Conservation (phyloP, 2,329 filamentous ascomycete species). For the Penicillium sp. region DNA sequence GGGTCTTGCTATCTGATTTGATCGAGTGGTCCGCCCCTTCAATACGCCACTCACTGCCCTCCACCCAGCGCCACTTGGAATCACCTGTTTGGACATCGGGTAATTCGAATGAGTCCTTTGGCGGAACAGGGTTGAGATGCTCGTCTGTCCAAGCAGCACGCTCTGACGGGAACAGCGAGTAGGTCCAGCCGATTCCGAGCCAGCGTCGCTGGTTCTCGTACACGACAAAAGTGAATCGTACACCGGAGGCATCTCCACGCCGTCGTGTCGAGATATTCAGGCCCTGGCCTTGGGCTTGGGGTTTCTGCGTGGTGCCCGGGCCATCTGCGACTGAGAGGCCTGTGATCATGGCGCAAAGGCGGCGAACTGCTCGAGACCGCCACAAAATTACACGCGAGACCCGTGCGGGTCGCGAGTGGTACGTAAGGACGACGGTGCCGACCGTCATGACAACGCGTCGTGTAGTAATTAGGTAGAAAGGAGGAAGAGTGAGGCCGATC, state of each 20-base stretch:
- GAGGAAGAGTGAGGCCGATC: slow-evolving; percentile 75
- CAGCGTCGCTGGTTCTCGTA: slow-evolving; percentile 96
- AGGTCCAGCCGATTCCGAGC: slow-evolving; percentile 93
- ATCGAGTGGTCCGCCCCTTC: slow-evolving; percentile 55
- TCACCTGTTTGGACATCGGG: slow-evolving; percentile 61
- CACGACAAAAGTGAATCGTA: slow-evolving; percentile 92
- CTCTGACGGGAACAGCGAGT: slow-evolving; percentile 84
- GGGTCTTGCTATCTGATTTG: slow-evolving; percentile 36
- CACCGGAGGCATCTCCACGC: slow-evolving; percentile 59
- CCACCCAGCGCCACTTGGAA: slow-evolving; percentile 73
- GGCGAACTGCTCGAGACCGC: slow-evolving; percentile 73
- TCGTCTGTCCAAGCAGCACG: slow-evolving; percentile 92
- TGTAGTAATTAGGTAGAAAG: slow-evolving; percentile 78
- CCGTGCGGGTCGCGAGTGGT: slow-evolving; percentile 82
- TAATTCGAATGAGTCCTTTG: slow-evolving; percentile 66
- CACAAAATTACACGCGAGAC: slow-evolving; percentile 84
- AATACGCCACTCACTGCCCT: slow-evolving; percentile 78
- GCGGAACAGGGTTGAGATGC: slow-evolving; percentile 73
- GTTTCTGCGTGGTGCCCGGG: slow-evolving; percentile 23
- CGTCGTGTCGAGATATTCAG: slow-evolving; percentile 46
- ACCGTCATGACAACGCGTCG: slow-evolving; percentile 75
- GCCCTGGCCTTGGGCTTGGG: slow-evolving; percentile 41
- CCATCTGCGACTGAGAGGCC: slow-evolving; percentile 62
- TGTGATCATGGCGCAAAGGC: slow-evolving; percentile 65
- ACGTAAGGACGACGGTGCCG: slow-evolving; percentile 83